phyloP scores from a whole-genome alignment of 768 basidiomycete species.

The Termitomyces sp. region DNA sequence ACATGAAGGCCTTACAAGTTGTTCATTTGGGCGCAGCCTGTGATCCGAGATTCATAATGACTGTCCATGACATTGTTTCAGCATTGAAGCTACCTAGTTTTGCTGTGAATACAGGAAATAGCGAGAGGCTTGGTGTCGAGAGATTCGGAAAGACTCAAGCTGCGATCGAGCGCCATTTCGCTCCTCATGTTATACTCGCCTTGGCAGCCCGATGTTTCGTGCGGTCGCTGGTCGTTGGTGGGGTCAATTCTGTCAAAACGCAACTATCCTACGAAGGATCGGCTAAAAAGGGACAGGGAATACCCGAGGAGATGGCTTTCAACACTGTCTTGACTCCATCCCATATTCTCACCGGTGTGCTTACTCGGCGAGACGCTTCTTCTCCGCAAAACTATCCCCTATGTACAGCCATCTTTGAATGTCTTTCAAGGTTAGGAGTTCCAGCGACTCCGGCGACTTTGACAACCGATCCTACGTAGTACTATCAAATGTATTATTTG shows the following conservation, averaged over 20 bases:
- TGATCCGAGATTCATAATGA: slow-evolving; percentile 28
- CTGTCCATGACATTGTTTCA: slow-evolving; percentile 21
- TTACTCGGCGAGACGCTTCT: slow-evolving; percentile 20
- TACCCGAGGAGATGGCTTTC: slow-evolving; percentile 8
- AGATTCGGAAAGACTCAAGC: slow-evolving; percentile 19
- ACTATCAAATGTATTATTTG: neutral
- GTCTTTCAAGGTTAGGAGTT: slow-evolving; percentile 26
- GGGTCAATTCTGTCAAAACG: slow-evolving; percentile 26
- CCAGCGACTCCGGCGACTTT: neutral
- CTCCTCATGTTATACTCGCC: slow-evolving; percentile 36
- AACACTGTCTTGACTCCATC: slow-evolving; percentile 33
- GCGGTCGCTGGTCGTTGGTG: slow-evolving; percentile 28
- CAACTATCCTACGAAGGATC: slow-evolving; percentile 21
- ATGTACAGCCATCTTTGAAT: slow-evolving; percentile 20
- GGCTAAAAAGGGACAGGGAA: slow-evolving; percentile 12
- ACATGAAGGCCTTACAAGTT: neutral
- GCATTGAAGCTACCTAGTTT: slow-evolving; percentile 23
- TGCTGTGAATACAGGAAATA: slow-evolving; percentile 1
- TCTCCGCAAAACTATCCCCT: slow-evolving; percentile 2
- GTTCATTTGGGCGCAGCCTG: slow-evolving; percentile 20
- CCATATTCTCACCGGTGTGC: slow-evolving; percentile 37
- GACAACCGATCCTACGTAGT: neutral
- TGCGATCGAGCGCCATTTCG: slow-evolving; percentile 29
- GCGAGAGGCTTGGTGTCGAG: slow-evolving; percentile 17
- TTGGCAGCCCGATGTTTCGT: slow-evolving; percentile 29